These are phyloP conservation scores for Grosmannia clavigera DNA, from an alignment of 2,329 filamentous ascomycete genomes.

Conservation along the genomic window DNA sequence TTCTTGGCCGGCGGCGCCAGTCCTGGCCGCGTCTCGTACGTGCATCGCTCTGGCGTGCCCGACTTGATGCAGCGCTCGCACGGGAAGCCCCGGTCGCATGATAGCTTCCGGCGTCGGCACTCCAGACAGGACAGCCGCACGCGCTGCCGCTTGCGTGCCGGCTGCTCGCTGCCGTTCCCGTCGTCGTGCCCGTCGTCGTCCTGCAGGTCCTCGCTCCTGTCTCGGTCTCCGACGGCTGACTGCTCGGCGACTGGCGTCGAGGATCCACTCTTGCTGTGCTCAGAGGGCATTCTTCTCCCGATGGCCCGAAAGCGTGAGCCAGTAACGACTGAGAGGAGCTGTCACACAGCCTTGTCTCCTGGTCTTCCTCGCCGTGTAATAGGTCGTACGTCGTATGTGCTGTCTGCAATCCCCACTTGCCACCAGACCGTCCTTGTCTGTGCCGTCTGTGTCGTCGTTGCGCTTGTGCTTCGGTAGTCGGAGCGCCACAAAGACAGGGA, in stretches of 20 bases:
- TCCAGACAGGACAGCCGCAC: slow-evolving; percentile 48
- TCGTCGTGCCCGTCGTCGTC: slow-evolving; percentile 1
- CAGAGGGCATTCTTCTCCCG: not conserved
- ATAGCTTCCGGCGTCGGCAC: slow-evolving; percentile 47
- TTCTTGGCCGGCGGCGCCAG: slow-evolving; percentile 28
- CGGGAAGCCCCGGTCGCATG: slow-evolving; percentile 48
- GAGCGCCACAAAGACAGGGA: no score
- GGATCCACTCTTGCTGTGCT: slow-evolving; percentile 6
- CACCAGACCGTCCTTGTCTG: no score
- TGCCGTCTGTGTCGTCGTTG: no score
- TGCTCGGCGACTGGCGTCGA: slow-evolving; percentile 8
- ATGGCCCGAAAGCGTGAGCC: no score
- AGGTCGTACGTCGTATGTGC: no score
- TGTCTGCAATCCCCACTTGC: no score
- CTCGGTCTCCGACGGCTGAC: not conserved
- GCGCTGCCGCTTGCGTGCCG: slow-evolving; percentile 43
- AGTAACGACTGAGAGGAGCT: no score
- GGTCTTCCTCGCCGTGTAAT: no score
- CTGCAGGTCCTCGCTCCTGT: slow-evolving; percentile 3
- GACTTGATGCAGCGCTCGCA: slow-evolving; percentile 52
- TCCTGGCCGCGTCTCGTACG: slow-evolving; percentile 40
- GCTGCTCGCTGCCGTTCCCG: slow-evolving; percentile 8
- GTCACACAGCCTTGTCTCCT: no score
- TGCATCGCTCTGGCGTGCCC: slow-evolving; percentile 46
- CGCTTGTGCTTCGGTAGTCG: no score